Base-by-base conservation (phyloP, 2,329 filamentous ascomycete species). In the Aureobasidium namibiae region DNA sequence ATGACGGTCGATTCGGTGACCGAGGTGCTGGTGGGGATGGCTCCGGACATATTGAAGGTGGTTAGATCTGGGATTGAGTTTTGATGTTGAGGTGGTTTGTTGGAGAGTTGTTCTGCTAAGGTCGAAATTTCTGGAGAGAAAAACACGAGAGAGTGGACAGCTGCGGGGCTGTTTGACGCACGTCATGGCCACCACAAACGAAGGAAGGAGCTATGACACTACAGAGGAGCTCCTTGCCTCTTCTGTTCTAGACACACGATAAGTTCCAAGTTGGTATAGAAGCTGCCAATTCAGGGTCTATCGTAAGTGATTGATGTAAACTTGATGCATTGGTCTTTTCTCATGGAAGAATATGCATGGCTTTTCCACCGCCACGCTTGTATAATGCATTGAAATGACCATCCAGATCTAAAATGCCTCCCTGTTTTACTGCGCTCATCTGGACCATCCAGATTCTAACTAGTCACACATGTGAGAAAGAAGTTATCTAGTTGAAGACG, bases 1-100 rank as follows among this genome's bases (percentile, higher is more conserved):
- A 89, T 88, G 72, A 89, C 84, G 68, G 82, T 79, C 59, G 81
- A 84, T 75, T 87, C 85, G 66, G 78, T 75, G 67, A 88, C 83
- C 26, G 82, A 85, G 67, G 83, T 86, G 61, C 83, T 83, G 42
- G 85, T 87, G 62, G 85, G 85, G 69, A 87, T 87, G 31, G 64
- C 41, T 56, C 50, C 56, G 31, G 60, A 62, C 62, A 63, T 63
- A 13, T 38, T 63, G 59, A 52, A 13, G 52, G 39, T 56, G 52
- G 18, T 45, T 54, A 16, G 50, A 41, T 54, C 42, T 18, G 18
- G 18, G 24, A 33, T 41, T 54, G 50, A 39, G 8, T 38, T 52
- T 26, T 13, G 23, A 34, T 49, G 48, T 52, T 38, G 33, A 14
- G 23, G 33, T 38, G 34, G 33, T 7, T 52, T 52, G 48, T 11